Conservation (phyloP, 2,329 filamentous ascomycete species). For the Xylaria sp. region DNA sequence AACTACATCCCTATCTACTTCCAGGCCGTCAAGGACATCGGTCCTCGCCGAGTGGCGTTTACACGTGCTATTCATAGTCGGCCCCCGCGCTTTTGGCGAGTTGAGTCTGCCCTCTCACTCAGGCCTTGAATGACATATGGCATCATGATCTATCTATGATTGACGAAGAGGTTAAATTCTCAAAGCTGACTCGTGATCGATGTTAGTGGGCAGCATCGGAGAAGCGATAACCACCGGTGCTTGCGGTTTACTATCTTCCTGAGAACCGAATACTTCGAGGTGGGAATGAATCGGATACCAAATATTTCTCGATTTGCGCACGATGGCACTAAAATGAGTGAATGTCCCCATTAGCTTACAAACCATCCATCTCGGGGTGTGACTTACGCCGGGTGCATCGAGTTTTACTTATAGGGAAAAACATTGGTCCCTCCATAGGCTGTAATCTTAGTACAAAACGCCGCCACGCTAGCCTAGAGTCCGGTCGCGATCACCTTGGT, state of each 20-base stretch:
- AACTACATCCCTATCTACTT: neutral
- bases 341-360: neutral
- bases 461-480: neutral
- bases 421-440: neutral
- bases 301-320: neutral
- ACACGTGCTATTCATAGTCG: too few species aligned
- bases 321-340: neutral
- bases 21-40: neutral
- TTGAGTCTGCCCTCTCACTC: too few species aligned
- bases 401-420: neutral
- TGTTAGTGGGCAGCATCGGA: too few species aligned
- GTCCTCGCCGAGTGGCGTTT: too few species aligned
- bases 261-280: too few species aligned
- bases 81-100: too few species aligned
- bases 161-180: too few species aligned
- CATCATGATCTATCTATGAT: too few species aligned
- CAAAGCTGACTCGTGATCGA: too few species aligned
- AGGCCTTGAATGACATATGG: too few species aligned
- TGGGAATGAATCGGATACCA: neutral
- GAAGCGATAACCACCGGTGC: too few species aligned
- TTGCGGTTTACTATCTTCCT: too few species aligned
- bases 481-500: neutral
- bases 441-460: neutral
- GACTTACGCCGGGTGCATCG: neutral
- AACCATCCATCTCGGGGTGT: neutral